Conservation (phyloP, 352 stramenopile genomes). For the Phytophthora kernoviae region DNA sequence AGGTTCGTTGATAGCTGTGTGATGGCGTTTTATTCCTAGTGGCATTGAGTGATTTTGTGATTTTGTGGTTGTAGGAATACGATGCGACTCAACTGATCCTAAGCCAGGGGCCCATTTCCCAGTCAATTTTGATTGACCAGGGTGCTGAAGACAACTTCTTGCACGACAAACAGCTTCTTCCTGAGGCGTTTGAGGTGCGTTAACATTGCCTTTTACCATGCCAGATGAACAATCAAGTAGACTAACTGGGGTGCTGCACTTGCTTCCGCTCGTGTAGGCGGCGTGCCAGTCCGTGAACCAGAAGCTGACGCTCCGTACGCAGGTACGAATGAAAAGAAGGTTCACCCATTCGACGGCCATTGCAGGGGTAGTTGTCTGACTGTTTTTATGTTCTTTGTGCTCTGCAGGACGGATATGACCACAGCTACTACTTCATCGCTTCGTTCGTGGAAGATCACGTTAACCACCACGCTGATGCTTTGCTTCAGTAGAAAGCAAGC, state of each 20-base stretch:
- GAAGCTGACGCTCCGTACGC: conserved; percentile 79
- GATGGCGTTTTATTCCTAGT: not conserved
- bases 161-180: conserved; percentile 90
- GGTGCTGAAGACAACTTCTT: conserved; percentile 90
- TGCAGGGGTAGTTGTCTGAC: not conserved
- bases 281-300: conserved; percentile 85
- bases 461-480: conserved; percentile 90
- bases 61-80: conserved; percentile 49
- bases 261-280: conserved; percentile 24
- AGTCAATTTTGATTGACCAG: conserved; percentile 91
- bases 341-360: not conserved
- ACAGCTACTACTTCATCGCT: conserved; percentile 98
- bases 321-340: conserved; percentile 25
- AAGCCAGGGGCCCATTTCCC: conserved; percentile 57
- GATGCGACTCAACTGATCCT: conserved; percentile 93
- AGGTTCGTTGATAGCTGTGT: conserved; percentile 32
- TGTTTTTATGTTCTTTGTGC: not conserved
- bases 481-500: conserved; percentile 55
- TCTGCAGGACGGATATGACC: conserved; percentile 93
- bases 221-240: not conserved
- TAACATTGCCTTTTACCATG: not conserved
- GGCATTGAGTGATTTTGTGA: not conserved
- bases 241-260: not conserved
- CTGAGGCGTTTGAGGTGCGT: conserved; percentile 83
- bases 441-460: conserved; percentile 97